phyloP scores from a whole-genome alignment of 371 early-diverging fungal genomes.

The Dipsacomyces acuminosporus region DNA sequence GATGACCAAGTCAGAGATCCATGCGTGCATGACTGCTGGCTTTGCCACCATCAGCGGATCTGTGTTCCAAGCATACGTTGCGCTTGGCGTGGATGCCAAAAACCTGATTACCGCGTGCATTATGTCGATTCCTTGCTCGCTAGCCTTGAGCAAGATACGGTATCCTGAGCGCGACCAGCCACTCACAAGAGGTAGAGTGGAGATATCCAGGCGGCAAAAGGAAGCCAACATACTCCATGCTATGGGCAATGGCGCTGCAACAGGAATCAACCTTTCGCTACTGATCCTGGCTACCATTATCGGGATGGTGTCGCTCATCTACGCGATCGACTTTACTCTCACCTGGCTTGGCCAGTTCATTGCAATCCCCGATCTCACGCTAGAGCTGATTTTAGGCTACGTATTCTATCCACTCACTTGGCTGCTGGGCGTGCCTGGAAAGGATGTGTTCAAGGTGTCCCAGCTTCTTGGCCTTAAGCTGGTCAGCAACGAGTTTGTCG shows the following conservation, averaged over 20 bases:
- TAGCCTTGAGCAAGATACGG: constrained; percentile 77
- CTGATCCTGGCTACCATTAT: constrained; percentile 73
- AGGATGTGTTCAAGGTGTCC: constrained; percentile 60
- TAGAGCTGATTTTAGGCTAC: constrained; percentile 68
- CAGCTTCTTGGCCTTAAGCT: constrained; percentile 82
- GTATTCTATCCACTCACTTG: constrained; percentile 72
- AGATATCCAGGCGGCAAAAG: constrained; percentile 56
- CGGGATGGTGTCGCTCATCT: constrained; percentile 66
- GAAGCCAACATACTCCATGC: constrained; percentile 75
- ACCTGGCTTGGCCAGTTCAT: constrained; percentile 72
- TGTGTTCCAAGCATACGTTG: constrained; percentile 66
- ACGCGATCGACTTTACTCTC: constrained; percentile 62
- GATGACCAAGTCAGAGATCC: constrained; percentile 82
- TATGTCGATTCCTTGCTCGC: constrained; percentile 86
- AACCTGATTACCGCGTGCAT: constrained; percentile 74
- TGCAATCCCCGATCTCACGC: constrained; percentile 56
- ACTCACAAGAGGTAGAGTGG: constrained; percentile 59
- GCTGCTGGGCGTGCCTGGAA: constrained; percentile 70
- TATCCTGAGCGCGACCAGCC: constrained; percentile 77
- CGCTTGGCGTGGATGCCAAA: constrained; percentile 60
- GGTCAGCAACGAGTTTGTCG: constrained; percentile 87
- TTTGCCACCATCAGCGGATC: constrained; percentile 87
- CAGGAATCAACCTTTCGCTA: constrained; percentile 70
- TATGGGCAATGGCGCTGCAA: constrained; percentile 77
- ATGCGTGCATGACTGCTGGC: constrained; percentile 84